Evolutionary conservation across 148 eudicot species (phyloP).

Genomic region (Persicaria tinctoria): DNA sequence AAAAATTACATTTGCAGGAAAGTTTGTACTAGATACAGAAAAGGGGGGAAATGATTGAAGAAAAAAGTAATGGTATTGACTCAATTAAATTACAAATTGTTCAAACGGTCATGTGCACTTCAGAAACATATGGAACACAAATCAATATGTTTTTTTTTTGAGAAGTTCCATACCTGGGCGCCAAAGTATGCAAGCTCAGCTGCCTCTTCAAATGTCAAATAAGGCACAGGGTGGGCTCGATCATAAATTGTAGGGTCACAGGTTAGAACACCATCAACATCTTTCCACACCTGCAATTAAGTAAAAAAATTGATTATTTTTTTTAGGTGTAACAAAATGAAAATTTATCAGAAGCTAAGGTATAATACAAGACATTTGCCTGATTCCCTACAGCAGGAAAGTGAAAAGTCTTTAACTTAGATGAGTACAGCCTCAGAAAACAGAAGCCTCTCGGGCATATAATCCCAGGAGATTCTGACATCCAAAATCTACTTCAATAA

Average conservation of each 20-base stretch:
- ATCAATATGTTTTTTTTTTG: neutral
- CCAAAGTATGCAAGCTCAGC: conserved; percentile 99
- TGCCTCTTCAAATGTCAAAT: conserved; percentile 91
- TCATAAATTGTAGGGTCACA: conserved; percentile 87
- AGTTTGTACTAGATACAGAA: conserved; percentile 4
- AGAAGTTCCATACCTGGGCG: conserved; percentile 59
- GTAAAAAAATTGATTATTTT: too few relatives aligned
- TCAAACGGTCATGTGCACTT: neutral
- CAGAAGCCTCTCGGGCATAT: neutral
- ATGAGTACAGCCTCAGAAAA: neutral
- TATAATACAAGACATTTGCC: neutral
- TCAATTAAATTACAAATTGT: neutral
- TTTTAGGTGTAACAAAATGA: neutral
- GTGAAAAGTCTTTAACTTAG: neutral
- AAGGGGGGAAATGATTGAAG: neutral
- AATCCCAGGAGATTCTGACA: neutral
- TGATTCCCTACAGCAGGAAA: neutral
- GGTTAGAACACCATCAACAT: conserved; percentile 96
- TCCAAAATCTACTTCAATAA: neutral
- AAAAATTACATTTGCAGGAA: neutral
- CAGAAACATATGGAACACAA: neutral
- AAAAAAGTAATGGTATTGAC: neutral
- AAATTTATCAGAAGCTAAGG: neutral
- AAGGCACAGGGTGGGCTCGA: conserved; percentile 79
- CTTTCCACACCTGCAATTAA: conserved; percentile 84